phyloP scores from a whole-genome alignment of 75 land plant species.

The Gnetum montanum region DNA sequence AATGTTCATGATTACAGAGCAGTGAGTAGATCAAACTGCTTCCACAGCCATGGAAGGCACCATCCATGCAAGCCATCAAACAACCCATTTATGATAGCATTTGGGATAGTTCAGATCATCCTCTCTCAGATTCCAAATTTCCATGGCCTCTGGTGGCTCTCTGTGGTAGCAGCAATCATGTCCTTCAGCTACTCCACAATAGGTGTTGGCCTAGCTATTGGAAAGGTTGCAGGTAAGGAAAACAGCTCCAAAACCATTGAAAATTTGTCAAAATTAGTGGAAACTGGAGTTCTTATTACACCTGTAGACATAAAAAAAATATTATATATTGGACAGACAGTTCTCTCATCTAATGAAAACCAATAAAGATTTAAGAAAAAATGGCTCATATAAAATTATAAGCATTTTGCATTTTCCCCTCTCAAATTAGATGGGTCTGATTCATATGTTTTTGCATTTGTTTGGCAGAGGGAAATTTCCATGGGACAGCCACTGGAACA shows the following conservation, averaged over 20 bases:
- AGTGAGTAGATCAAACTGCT: constrained; percentile 47
- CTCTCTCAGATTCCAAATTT: constrained; percentile 70
- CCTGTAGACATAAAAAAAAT: too few relatives aligned
- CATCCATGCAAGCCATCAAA: constrained; percentile 32
- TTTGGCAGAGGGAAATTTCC: constrained; percentile 11
- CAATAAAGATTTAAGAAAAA: background rate
- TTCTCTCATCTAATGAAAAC: background rate
- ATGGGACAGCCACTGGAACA: constrained; percentile 46
- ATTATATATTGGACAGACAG: too few relatives aligned
- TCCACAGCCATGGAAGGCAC: constrained; percentile 38
- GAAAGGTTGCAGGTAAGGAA: constrained; percentile 13
- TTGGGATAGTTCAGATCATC: constrained; percentile 40
- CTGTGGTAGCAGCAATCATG: constrained; percentile 45
- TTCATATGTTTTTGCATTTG: background rate
- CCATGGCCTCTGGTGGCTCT: constrained; percentile 40
- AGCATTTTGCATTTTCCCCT: background rate
- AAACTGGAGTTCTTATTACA: too few relatives aligned
- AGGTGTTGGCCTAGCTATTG: constrained; percentile 37
- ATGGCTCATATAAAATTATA: background rate
- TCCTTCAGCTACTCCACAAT: constrained; percentile 42
- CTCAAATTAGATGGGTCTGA: background rate
- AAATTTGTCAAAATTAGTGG: too few relatives aligned
- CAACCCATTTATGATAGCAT: constrained; percentile 41
- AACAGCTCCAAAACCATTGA: too few relatives aligned
- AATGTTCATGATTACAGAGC: constrained; percentile 52